Evolutionary conservation across 106 monocot species (phyloP).

Genomic region (Dendrobium huoshanense): DNA sequence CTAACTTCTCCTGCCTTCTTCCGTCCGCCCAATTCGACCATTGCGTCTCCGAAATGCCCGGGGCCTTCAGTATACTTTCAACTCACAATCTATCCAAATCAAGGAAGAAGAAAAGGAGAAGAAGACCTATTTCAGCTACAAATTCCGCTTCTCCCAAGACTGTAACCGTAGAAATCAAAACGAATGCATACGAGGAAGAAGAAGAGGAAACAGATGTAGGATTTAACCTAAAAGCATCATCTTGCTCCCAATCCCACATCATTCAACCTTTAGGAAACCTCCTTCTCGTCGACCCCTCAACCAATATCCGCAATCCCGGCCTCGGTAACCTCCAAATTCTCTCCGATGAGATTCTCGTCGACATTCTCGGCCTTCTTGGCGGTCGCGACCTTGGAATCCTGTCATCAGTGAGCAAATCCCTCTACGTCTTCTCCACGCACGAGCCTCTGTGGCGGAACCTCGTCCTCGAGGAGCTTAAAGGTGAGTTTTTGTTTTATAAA

Average conservation of each 20-base stretch:
- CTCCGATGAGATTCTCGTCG: slow-evolving; percentile 81
- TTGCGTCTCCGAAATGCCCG: not conserved
- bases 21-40: not conserved
- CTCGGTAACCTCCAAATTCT: slow-evolving; percentile 62
- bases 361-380: slow-evolving; percentile 55
- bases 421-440: slow-evolving; percentile 82
- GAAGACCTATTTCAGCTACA: not conserved
- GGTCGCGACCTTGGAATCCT: slow-evolving; percentile 44
- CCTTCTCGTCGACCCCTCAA: slow-evolving; percentile 28
- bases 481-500: slow-evolving; percentile 45
- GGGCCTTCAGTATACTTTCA: not conserved
- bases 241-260: slow-evolving; percentile 36
- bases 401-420: slow-evolving; percentile 50
- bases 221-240: slow-evolving; percentile 50
- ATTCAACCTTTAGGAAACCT: slow-evolving; percentile 96
- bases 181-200: slow-evolving; percentile 23
- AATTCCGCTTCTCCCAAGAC: not conserved
- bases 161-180: not conserved
- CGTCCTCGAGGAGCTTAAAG: slow-evolving; percentile 47
- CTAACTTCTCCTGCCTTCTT: no score
- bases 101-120: slow-evolving; percentile 8
- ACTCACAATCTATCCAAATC: not conserved
- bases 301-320: slow-evolving; percentile 71
- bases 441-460: slow-evolving; percentile 85
- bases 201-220: slow-evolving; percentile 13